A percentile compares a stretch with the other conserved stretches of the same genome.
These are phyloP conservation scores for Aureobasidium melanogenum DNA, from an alignment of 2,329 filamentous ascomycete species.

Conservation along the genomic window DNA sequence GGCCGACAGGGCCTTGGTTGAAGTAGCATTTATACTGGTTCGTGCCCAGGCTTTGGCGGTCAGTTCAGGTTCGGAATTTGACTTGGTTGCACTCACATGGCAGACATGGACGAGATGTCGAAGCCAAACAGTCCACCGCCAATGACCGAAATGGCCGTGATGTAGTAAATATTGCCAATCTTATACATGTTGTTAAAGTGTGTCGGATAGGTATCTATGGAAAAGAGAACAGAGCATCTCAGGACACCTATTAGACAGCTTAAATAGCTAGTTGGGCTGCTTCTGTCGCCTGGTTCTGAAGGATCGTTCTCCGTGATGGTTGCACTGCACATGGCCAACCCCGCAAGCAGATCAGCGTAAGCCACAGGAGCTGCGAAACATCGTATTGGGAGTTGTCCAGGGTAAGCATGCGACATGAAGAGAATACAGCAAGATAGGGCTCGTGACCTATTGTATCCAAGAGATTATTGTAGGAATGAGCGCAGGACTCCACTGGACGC, in stretches of 20 bases:
- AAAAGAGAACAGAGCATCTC: neutral
- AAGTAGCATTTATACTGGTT: constrained; percentile 66
- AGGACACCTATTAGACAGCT: neutral
- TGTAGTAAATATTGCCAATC: constrained; percentile 50
- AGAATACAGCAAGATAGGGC: neutral
- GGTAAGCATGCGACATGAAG: neutral
- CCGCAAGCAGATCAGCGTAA: neutral
- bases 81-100: constrained; percentile 20
- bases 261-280: neutral
- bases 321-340: neutral
- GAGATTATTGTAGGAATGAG: neutral
- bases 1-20: constrained; percentile 39
- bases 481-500: neutral
- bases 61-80: neutral
- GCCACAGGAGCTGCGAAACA: neutral
- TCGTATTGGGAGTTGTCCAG: neutral
- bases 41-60: constrained; percentile 43
- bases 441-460: neutral
- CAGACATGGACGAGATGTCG: constrained; percentile 66
- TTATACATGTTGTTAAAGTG: constrained; percentile 18
- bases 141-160: constrained; percentile 49
- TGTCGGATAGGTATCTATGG: neutral
- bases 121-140: constrained; percentile 52
- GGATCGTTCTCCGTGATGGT: neutral
- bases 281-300: neutral